Percentiles rank a stretch among this genome's conserved stretches.
phyloP scores from a whole-genome alignment of 176 grass and related monocot genomes.

The Carex littledalei region DNA sequence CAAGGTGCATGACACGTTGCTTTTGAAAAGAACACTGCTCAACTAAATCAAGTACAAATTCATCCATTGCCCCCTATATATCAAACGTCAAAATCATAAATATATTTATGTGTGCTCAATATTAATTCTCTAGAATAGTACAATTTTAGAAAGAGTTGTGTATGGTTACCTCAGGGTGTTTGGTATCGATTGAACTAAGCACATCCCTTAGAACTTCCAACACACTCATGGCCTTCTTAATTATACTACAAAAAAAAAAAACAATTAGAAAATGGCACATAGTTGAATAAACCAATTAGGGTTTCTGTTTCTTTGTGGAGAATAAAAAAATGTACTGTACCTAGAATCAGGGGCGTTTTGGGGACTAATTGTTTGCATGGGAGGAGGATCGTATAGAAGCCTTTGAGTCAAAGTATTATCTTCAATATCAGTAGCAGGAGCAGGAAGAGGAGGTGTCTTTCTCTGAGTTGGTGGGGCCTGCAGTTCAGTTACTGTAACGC shows the following conservation, averaged over 20 bases:
- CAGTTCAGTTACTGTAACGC: conserved; percentile 42
- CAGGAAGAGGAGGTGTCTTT: conserved; percentile 12
- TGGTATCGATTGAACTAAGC: conserved; percentile 77
- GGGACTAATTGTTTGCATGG: conserved; percentile 32
- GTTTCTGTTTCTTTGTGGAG: neutral
- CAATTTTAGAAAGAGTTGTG: neutral
- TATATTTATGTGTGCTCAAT: neutral
- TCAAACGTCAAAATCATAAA: neutral
- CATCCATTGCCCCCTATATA: conserved; percentile 71
- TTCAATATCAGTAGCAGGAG: neutral
- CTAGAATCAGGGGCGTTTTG: conserved; percentile 53
- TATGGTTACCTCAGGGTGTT: conserved; percentile 68
- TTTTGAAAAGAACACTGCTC: conserved; percentile 98
- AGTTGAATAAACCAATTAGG: neutral
- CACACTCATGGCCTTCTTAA: conserved; percentile 65
- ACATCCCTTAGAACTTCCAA: conserved; percentile 92
- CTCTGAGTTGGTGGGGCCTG: conserved; percentile 33
- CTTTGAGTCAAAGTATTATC: conserved; percentile 30
- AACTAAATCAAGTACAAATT: conserved; percentile 89
- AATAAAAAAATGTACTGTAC: conserved; percentile 27
- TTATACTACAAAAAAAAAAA: conserved; percentile 39
- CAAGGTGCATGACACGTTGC: conserved; percentile 85
- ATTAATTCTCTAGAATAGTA: conserved; percentile 11
- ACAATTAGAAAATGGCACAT: neutral
- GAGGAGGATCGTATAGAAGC: conserved; percentile 30